Base-by-base conservation (phyloP, 768 basidiomycete genomes). In the Arthromyces matolae region DNA sequence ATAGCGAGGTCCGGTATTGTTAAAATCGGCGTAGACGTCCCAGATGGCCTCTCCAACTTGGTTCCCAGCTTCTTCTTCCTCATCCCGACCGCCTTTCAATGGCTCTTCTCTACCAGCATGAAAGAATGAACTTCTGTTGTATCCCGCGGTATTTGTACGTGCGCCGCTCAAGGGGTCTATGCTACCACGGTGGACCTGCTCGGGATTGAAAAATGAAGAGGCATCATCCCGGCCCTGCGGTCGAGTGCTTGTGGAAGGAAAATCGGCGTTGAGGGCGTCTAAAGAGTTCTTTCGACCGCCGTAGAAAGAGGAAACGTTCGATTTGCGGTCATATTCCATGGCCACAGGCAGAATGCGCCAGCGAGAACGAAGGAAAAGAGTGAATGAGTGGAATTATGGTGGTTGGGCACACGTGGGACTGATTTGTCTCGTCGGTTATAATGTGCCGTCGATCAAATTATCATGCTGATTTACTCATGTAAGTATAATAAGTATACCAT, bases 21-120 rank as follows among this genome's bases (percentile, higher is more conserved):
- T 93, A 66, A 93, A 93, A 67, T 93, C 90, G 18, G 90, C 87
- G 61, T 82, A 92, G 36, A 93, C 81, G 63, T 93, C 87, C 82
- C 86, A 91, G 27, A 72, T 71, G 43, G 69, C 75, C 13, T 67
- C 71, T 34, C 68, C 71, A 20, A 55, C 56, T 25, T 59, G 58
- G n/a, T 55, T 53, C 42, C 41, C 49, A 10, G 55, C 64, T 35
- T 71, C 71, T 50, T 77, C 78, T 56, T 83, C 81, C 60, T 90
- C 89, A 54, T 89, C 88, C 45, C 75, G 68, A n/a, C 83, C 86
- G 8, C 81, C 84, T 61, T 88, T 89, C 53, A 90, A 64, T 5
- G 89, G 89, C 60, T 89, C 89, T 56, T 79, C 77, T 51, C 89
- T 73, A 12, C 84, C 89, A 25, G 76, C 72, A 49, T 77, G 78